A percentile compares a stretch with the other conserved stretches of the same genome.
phyloP scores from a whole-genome alignment of 1,284 basidiomycete species.

The Ceratobasidium sp. region DNA sequence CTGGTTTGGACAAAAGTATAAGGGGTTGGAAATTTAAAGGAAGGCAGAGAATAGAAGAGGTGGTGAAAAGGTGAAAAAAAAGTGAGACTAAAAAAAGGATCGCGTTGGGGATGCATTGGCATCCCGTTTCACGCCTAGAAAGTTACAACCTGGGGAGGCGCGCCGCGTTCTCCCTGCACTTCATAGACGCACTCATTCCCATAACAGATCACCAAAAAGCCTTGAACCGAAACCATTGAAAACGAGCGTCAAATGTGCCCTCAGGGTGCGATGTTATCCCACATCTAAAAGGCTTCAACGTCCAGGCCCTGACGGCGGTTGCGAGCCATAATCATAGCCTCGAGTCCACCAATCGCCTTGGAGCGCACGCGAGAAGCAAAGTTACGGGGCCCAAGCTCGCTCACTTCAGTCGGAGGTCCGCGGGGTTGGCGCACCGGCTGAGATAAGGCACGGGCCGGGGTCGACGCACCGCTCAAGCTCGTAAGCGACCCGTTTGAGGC shows the following conservation, averaged over 20 bases:
- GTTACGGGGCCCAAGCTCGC: constrained; percentile 88
- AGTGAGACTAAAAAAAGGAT: constrained; percentile 38
- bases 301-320: constrained; percentile 68
- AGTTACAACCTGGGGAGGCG: constrained; percentile 39
- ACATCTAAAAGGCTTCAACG: constrained; percentile 65
- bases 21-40: constrained; percentile 14
- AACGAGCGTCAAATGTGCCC: constrained; percentile 5
- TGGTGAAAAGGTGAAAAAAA: constrained; percentile 21
- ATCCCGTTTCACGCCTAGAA: constrained; percentile 20
- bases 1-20: constrained; percentile 2
- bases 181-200: constrained; percentile 33
- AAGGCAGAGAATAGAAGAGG: constrained; percentile 11
- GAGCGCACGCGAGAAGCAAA: constrained; percentile 84
- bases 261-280: neutral
- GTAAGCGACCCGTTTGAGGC: constrained; percentile 46
- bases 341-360: constrained; percentile 80
- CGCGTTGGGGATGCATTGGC: constrained; percentile 29
- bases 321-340: constrained; percentile 76
- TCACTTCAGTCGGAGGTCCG: constrained; percentile 84
- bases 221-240: constrained; percentile 16
- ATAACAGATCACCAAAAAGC: constrained; percentile 18
- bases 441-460: constrained; percentile 59
- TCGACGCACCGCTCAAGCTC: constrained; percentile 42
- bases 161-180: constrained; percentile 39
- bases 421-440: constrained; percentile 79